phyloP scores from a whole-genome alignment of 805 yeast species.

The Wickerhamomyces subpelliculosus region DNA sequence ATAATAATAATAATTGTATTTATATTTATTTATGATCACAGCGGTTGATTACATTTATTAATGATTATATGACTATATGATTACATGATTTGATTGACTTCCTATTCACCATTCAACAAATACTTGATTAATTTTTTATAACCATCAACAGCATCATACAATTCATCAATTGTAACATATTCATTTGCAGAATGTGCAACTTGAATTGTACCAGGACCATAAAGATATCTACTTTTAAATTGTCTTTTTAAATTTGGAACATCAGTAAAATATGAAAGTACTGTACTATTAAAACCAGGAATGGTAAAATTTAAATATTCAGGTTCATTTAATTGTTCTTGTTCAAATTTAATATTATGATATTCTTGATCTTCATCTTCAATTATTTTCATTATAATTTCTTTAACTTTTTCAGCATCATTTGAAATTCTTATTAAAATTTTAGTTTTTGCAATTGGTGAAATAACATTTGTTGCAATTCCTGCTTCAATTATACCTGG shows the following conservation, averaged over 20 bases:
- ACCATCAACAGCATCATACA: constrained; percentile 45
- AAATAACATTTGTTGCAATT: constrained; percentile 59
- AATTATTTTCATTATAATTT: constrained; percentile 22
- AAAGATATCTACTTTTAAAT: constrained; percentile 37
- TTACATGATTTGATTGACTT: too few species aligned
- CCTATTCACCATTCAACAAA: constrained; percentile 9
- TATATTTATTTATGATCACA: too few species aligned
- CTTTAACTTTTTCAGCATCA: constrained; percentile 31
- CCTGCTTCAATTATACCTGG: constrained; percentile 55
- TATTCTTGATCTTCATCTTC: constrained; percentile 22
- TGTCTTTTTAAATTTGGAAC: constrained; percentile 34
- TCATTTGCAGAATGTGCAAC: constrained; percentile 58
- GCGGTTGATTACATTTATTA: too few species aligned
- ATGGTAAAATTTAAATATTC: constrained; percentile 42
- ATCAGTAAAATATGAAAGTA: constrained; percentile 48
- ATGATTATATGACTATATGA: too few species aligned
- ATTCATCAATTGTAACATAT: constrained; percentile 39
- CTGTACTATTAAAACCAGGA: constrained; percentile 53
- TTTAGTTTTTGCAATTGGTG: constrained; percentile 47
- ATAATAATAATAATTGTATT: too few species aligned
- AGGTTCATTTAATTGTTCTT: constrained; percentile 26
- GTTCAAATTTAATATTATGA: constrained; percentile 15
- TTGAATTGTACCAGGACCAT: constrained; percentile 61
- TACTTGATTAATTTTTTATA: constrained; percentile 28
- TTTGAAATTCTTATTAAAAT: constrained; percentile 49